Conservation (phyloP, 768 basidiomycete species). For the Trametes punicea region DNA sequence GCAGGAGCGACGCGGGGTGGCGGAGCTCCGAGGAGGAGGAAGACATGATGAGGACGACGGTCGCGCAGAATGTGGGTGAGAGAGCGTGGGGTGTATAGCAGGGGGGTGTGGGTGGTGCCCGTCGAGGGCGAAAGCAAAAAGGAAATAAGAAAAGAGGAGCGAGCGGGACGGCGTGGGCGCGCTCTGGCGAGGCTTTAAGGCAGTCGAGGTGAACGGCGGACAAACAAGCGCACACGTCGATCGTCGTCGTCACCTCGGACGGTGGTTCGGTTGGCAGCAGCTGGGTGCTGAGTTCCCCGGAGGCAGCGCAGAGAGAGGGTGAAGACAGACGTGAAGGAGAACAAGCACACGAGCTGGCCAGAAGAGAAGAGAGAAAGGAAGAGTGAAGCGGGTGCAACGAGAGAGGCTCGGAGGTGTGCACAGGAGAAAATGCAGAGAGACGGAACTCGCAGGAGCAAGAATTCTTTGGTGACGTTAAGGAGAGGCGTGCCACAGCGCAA, state of each 20-base stretch:
- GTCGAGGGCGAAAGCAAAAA: constrained; percentile 34
- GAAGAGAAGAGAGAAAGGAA: not conserved
- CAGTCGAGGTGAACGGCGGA: constrained; percentile 14
- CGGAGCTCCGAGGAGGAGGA: constrained; percentile 31
- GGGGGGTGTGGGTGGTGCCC: constrained; percentile 28
- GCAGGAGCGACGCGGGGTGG: constrained; percentile 83
- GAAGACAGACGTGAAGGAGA: constrained; percentile 3
- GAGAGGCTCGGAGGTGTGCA: too few relatives aligned
- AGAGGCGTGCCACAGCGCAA: constrained; percentile 7
- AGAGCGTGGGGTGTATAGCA: constrained; percentile 30
- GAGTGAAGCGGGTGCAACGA: not conserved
- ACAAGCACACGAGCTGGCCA: not conserved
- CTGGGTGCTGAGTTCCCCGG: not conserved
- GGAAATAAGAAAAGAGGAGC: constrained; percentile 24
- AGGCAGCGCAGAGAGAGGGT: not conserved
- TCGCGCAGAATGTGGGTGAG: constrained; percentile 17
- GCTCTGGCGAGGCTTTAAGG: constrained; percentile 21
- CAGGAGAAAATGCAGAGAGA: constrained; percentile 1
- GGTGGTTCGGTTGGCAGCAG: not conserved
- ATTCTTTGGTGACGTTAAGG: not conserved
- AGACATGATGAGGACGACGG: constrained; percentile 35
- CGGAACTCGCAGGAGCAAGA: not conserved
- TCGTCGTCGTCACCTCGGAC: not conserved
- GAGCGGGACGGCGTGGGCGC: constrained; percentile 12
- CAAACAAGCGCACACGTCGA: constrained; percentile 26